phyloP scores from a whole-genome alignment of 768 basidiomycete genomes.

The Tulasnella calospora region DNA sequence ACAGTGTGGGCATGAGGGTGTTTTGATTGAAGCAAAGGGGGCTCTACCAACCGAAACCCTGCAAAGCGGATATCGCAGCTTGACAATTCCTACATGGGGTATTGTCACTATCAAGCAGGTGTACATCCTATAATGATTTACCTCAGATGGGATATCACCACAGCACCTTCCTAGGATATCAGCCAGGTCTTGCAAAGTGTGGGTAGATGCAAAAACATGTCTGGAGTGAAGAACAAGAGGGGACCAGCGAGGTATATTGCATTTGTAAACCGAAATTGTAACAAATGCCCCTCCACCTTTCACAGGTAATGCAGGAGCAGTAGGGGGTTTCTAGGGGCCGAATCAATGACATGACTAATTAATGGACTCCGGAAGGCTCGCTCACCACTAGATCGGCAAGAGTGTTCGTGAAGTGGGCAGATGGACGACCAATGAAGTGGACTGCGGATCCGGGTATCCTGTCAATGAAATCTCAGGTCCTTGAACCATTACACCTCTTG shows the following conservation, averaged over 20 bases:
- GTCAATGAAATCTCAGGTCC: slow-evolving; percentile 29
- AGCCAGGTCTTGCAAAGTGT: slow-evolving; percentile 62
- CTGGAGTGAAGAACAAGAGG: slow-evolving; percentile 60
- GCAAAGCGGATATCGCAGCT: slow-evolving; percentile 17
- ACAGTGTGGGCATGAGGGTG: slow-evolving; percentile 31
- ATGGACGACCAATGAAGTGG: background rate
- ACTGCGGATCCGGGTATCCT: slow-evolving; percentile 36
- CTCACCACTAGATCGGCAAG: background rate
- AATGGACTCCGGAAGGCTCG: background rate
- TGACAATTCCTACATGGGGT: background rate
- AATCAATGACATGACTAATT: background rate
- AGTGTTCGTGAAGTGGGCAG: slow-evolving; percentile 26
- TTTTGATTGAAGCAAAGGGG: slow-evolving; percentile 23
- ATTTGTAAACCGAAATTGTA: slow-evolving; percentile 56
- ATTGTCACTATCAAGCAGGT: background rate
- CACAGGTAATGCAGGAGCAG: slow-evolving; percentile 3
- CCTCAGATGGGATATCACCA: slow-evolving; percentile 49
- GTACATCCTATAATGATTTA: slow-evolving; percentile 31
- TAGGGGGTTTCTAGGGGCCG: background rate
- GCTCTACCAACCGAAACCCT: background rate
- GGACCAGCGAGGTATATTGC: slow-evolving; percentile 54
- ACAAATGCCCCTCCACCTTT: slow-evolving; percentile 45
- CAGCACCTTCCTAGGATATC: slow-evolving; percentile 58
- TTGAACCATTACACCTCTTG: background rate
- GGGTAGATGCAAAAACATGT: slow-evolving; percentile 63